Evolutionary conservation across 139 green algal genomes (phyloP).

Genomic region (Chlamydomonas schloesseri): DNA sequence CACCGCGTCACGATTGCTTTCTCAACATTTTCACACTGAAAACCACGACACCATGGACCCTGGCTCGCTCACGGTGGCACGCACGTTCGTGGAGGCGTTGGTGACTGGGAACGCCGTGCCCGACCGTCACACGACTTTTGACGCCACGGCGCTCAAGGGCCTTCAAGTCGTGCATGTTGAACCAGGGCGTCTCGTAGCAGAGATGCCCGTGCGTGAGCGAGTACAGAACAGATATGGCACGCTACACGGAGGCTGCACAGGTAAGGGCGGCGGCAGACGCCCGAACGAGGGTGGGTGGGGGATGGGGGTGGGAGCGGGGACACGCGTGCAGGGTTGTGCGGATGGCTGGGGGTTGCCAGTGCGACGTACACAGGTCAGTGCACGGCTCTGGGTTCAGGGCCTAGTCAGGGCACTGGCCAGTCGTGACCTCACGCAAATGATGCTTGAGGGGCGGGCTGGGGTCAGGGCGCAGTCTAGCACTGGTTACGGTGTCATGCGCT

Average conservation of each 20-base stretch:
- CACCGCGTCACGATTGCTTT: background rate
- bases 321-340: background rate
- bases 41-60: background rate
- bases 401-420: too few species aligned
- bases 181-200: constrained; percentile 5
- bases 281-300: background rate
- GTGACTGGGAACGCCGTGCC: background rate
- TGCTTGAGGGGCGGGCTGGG: too few species aligned
- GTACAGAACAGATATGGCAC: constrained; percentile 30
- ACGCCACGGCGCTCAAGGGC: constrained; percentile 6
- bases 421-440: too few species aligned
- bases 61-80: background rate
- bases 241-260: constrained; percentile 19
- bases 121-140: background rate
- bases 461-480: too few species aligned
- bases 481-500: too few species aligned
- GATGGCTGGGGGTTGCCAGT: too few species aligned
- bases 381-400: too few species aligned
- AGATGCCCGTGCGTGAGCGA: constrained; percentile 16
- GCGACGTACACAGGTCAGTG: too few species aligned
- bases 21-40: too few species aligned
- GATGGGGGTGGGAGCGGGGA: background rate
- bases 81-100: background rate
- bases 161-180: constrained; percentile 5
- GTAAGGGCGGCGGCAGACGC: background rate